A percentile compares a stretch with the other conserved stretches of the same genome.
Conservation (phyloP, 768 basidiomycete genomes). For the Pisolithus sp. region DNA sequence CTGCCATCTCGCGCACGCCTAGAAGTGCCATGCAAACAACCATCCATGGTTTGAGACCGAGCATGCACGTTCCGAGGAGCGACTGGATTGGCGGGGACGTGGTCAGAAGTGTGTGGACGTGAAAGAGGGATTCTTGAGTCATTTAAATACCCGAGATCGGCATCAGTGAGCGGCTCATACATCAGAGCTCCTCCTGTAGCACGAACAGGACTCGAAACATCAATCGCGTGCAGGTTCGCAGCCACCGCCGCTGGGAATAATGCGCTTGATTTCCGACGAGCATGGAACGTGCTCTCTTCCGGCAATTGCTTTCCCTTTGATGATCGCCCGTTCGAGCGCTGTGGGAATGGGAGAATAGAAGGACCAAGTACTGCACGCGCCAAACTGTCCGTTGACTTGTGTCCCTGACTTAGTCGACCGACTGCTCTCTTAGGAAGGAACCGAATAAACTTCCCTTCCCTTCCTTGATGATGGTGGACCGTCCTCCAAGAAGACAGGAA, state of each 20-base stretch:
- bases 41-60: slow-evolving; percentile 19
- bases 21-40: slow-evolving; percentile 2
- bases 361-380: slow-evolving; percentile 16
- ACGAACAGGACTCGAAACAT: slow-evolving; percentile 23
- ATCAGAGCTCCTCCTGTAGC: slow-evolving; percentile 16
- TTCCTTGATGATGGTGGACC: slow-evolving; percentile 16
- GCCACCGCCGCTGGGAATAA: slow-evolving; percentile 25
- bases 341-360: slow-evolving; percentile 24
- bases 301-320: slow-evolving; percentile 19
- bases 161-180: slow-evolving; percentile 24
- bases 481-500: slow-evolving; percentile 21
- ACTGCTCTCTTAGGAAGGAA: slow-evolving; percentile 28
- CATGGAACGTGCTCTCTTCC: slow-evolving; percentile 30
- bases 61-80: slow-evolving; percentile 10
- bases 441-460: slow-evolving; percentile 22
- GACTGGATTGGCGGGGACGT: slow-evolving; percentile 4
- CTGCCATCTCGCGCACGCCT: not conserved
- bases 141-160: slow-evolving; percentile 18
- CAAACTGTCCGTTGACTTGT: slow-evolving; percentile 23
- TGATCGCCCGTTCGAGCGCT: slow-evolving; percentile 16
- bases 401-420: slow-evolving; percentile 22
- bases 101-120: slow-evolving; percentile 12
- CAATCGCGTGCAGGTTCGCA: slow-evolving; percentile 25
- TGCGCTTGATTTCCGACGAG: slow-evolving; percentile 29
- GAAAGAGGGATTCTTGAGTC: slow-evolving; percentile 4